These are phyloP conservation scores for Mycena belliarum DNA, from an alignment of 768 basidiomycete genomes.

Conservation along the genomic window DNA sequence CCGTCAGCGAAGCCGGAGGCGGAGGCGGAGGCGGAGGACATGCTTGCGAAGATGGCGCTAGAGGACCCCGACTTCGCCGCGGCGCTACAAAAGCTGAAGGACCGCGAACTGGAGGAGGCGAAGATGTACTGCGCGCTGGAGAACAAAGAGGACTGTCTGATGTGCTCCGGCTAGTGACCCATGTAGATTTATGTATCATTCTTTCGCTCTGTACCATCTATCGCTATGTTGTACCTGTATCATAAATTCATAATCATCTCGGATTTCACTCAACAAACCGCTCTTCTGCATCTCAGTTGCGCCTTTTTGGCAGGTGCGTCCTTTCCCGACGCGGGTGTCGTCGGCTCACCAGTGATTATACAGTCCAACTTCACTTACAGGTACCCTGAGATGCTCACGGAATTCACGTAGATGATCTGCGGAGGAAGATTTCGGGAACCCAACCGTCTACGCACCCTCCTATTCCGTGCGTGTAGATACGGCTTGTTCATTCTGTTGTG, in stretches of 20 bases:
- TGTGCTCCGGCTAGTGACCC: conserved; percentile 71
- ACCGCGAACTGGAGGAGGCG: conserved; percentile 78
- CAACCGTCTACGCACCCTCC: no score
- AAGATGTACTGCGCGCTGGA: conserved; percentile 83
- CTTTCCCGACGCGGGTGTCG: no score
- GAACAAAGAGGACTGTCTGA: conserved; percentile 92
- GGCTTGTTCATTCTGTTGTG: no score
- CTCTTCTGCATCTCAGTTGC: no score
- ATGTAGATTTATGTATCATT: conserved; percentile 12
- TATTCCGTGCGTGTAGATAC: no score
- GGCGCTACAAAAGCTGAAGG: conserved; percentile 67
- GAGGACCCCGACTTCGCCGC: conserved; percentile 76
- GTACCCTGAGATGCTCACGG: no score
- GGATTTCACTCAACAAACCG: no score
- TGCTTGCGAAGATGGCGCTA: conserved; percentile 54
- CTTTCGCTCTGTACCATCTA: neutral
- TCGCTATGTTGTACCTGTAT: conserved; percentile 3
- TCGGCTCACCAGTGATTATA: no score
- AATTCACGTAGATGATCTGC: no score
- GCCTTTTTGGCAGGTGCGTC: no score
- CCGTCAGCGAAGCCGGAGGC: conserved; percentile 21
- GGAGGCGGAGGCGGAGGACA: conserved; percentile 35
- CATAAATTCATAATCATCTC: neutral
- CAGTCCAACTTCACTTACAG: no score
- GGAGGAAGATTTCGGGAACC: no score